These are phyloP conservation scores for Erythrophleum ivorense DNA, from an alignment of 331 rosid species.

Conservation along the genomic window DNA sequence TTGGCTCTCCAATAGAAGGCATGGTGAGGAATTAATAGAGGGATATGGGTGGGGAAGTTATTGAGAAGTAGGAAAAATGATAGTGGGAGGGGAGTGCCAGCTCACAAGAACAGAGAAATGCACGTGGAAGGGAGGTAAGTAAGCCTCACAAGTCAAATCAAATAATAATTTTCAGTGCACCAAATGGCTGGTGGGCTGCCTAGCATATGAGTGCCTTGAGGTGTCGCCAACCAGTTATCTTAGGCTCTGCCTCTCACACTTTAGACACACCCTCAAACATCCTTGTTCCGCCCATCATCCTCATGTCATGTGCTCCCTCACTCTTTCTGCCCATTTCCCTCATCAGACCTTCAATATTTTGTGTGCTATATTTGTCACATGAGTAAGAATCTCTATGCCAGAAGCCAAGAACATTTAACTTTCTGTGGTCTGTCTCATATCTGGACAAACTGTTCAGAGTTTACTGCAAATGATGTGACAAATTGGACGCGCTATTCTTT, in stretches of 20 bases:
- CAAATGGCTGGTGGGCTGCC: slow-evolving; percentile 40
- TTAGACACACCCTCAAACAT: not conserved
- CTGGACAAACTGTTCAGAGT: slow-evolving; percentile 42
- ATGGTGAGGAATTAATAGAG: slow-evolving; percentile 79
- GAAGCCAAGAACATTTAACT: slow-evolving; percentile 12
- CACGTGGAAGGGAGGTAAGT: slow-evolving; percentile 51
- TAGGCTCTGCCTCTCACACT: slow-evolving; percentile 6
- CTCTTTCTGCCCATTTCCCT: not conserved
- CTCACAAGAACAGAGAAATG: slow-evolving; percentile 53
- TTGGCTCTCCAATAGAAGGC: slow-evolving; percentile 61
- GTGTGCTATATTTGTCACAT: not conserved
- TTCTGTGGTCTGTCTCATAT: slow-evolving; percentile 35
- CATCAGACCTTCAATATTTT: not conserved
- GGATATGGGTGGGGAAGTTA: slow-evolving; percentile 47
- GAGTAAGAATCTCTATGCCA: not conserved
- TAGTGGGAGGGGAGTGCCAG: slow-evolving; percentile 47
- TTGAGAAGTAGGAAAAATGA: slow-evolving; percentile 34
- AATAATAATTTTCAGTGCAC: slow-evolving; percentile 52
- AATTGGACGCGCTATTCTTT: slow-evolving; percentile 33
- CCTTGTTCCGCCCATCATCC: no score
- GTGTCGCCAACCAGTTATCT: slow-evolving; percentile 38
- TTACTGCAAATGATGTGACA: slow-evolving; percentile 37
- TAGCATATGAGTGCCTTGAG: slow-evolving; percentile 31
- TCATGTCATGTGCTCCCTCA: slow-evolving; percentile 2
- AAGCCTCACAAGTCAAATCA: slow-evolving; percentile 37